phyloP scores from a whole-genome alignment of 2,329 filamentous ascomycete genomes.

The Fusarium mangiferae region DNA sequence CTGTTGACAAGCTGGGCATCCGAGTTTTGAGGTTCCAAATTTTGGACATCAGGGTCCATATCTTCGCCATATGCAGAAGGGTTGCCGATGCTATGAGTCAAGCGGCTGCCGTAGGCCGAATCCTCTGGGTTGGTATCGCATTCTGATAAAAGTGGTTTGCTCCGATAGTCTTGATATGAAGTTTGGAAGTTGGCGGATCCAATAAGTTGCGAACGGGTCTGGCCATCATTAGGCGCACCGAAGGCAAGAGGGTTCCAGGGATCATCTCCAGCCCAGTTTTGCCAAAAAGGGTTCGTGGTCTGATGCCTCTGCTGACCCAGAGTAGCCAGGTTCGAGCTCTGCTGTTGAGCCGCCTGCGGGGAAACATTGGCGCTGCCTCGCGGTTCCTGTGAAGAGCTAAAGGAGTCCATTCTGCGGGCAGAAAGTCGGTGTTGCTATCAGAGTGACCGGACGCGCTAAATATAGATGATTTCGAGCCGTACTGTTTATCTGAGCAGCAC shows the following conservation, averaged over 20 bases:
- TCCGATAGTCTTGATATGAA: conserved; percentile 42
- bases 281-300: conserved; percentile 9
- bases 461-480: not conserved
- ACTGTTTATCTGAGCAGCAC: not conserved
- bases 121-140: conserved; percentile 54
- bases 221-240: conserved; percentile 27
- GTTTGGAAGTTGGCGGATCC: conserved; percentile 22
- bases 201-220: conserved; percentile 41
- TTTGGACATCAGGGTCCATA: conserved; percentile 52
- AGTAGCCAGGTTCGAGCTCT: conserved; percentile 10
- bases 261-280: conserved; percentile 47
- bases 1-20: conserved; percentile 45
- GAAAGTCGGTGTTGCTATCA: not conserved
- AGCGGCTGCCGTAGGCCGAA: conserved; percentile 58
- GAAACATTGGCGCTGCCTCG: conserved; percentile 1
- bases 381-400: conserved; percentile 7
- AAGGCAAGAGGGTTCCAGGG: conserved; percentile 57
- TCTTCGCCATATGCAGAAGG: conserved; percentile 59
- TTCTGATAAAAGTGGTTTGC: conserved; percentile 50
- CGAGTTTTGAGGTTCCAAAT: conserved; percentile 27
- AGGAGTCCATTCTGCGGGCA: conserved; percentile 17
- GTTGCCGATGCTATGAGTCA: conserved; percentile 56
- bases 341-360: conserved; percentile 15
- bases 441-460: not conserved
- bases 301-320: conserved; percentile 12